Evolutionary conservation across 2,329 filamentous ascomycete genomes (phyloP).

Genomic region (Aureobasidium melanogenum): DNA sequence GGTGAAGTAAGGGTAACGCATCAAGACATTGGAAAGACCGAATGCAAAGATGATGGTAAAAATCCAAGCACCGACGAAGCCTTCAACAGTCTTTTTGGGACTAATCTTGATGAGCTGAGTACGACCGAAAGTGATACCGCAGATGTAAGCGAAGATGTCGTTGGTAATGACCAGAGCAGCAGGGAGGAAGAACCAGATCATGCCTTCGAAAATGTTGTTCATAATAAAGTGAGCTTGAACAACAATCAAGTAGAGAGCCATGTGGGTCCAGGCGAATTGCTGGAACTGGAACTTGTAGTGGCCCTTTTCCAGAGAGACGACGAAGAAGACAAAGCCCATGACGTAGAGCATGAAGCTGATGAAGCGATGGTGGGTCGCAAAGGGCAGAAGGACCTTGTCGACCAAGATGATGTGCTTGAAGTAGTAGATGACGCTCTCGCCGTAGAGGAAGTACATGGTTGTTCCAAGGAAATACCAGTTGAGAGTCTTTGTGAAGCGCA

Average conservation of each 20-base stretch:
- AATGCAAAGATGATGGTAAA: conserved; percentile 85
- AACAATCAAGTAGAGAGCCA: conserved; percentile 96
- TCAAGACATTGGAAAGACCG: conserved; percentile 71
- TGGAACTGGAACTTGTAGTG: conserved; percentile 99
- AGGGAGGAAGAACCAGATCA: conserved; percentile 99
- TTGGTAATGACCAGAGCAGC: conserved; percentile 94
- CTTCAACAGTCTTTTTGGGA: conserved; percentile 98
- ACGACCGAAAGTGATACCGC: conserved; percentile 90
- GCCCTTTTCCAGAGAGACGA: conserved; percentile 84
- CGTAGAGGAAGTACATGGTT: conserved; percentile 98
- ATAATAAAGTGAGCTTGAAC: conserved; percentile 98
- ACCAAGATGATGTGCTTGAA: conserved; percentile 98
- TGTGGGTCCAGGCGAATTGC: conserved; percentile 98
- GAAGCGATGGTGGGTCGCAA: conserved; percentile 95
- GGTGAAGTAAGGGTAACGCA: conserved; percentile 93
- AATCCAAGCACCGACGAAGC: conserved; percentile 92
- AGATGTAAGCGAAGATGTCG: conserved; percentile 97
- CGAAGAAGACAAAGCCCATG: conserved; percentile 97
- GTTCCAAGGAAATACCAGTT: conserved; percentile 99
- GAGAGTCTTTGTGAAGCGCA: conserved; percentile 88
- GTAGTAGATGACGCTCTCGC: conserved; percentile 98
- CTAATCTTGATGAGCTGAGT: conserved; percentile 97
- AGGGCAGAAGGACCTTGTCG: conserved; percentile 81
- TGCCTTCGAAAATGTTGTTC: conserved; percentile 99
- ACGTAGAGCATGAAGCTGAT: conserved; percentile 98